Percentiles rank a stretch among this genome's conserved stretches.
phyloP scores from a whole-genome alignment of 2,329 filamentous ascomycete species.

The Sclerotiophoma versabilis region DNA sequence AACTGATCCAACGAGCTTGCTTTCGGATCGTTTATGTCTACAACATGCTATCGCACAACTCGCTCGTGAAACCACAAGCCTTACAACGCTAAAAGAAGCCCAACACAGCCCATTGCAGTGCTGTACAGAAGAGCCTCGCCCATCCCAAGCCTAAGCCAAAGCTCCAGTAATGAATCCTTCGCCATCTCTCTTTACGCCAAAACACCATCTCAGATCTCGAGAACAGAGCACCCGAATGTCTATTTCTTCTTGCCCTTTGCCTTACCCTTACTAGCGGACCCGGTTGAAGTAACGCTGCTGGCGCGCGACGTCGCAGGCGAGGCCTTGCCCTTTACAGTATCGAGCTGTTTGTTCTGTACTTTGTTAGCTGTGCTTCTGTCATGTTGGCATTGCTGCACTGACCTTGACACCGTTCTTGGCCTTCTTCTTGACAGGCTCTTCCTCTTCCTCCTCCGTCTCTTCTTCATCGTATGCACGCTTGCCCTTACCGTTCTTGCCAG shows the following conservation, averaged over 20 bases:
- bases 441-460: constrained; percentile 76
- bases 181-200: constrained; percentile 14
- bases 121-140: constrained; percentile 7
- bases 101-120: constrained; percentile 3
- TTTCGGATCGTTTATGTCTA: neutral
- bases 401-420: constrained; percentile 88
- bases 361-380: constrained; percentile 18
- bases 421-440: constrained; percentile 94
- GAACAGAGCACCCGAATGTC: neutral
- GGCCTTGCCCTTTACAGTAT: constrained; percentile 79
- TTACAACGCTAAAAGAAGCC: neutral
- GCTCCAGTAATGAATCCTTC: neutral
- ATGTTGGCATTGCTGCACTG: constrained; percentile 43
- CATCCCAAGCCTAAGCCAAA: neutral
- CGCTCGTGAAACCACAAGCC: neutral
- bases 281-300: constrained; percentile 83
- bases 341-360: constrained; percentile 86
- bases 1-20: neutral
- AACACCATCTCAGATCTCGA: constrained; percentile 23
- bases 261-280: constrained; percentile 61
- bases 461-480: constrained; percentile 82
- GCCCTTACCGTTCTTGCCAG: constrained; percentile 67
- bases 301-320: constrained; percentile 83
- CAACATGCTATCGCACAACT: neutral
- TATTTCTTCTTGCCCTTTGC: constrained; percentile 60